These are phyloP conservation scores for Rachicladosporium sp. DNA, from an alignment of 2,329 filamentous ascomycete species.

Conservation along the genomic window DNA sequence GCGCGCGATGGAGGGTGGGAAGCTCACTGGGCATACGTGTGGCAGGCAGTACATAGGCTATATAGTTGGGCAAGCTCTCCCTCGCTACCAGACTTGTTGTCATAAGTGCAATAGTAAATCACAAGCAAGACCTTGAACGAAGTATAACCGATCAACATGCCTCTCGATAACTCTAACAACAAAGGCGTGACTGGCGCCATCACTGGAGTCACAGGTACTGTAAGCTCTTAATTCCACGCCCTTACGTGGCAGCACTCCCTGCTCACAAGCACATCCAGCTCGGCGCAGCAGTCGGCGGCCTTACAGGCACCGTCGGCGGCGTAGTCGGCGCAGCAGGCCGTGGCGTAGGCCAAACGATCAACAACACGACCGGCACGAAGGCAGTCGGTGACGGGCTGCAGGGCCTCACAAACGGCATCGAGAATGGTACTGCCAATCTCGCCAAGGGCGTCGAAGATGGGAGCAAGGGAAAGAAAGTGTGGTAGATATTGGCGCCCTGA, in stretches of 20 bases:
- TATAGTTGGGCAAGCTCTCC: too few species aligned
- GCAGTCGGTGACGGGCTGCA: conserved; percentile 30
- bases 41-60: neutral
- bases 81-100: neutral
- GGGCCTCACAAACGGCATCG: conserved; percentile 29
- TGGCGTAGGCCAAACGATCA: conserved; percentile 31
- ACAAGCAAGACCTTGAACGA: too few species aligned
- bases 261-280: conserved; percentile 3
- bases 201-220: conserved; percentile 43
- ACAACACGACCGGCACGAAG: conserved; percentile 31
- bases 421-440: conserved; percentile 25
- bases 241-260: neutral
- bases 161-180: conserved; percentile 13
- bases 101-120: too few species aligned
- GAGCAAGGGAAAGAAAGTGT: conserved; percentile 29
- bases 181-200: conserved; percentile 39
- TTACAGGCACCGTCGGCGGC: conserved; percentile 40
- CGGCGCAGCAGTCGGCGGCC: conserved; percentile 41
- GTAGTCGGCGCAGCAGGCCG: conserved; percentile 36
- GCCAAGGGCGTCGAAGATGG: conserved; percentile 31
- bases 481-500: too few species aligned
- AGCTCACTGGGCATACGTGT: neutral
- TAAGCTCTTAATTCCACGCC: conserved; percentile 13
- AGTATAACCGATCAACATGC: too few species aligned
- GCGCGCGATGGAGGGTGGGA: too few species aligned